Base-by-base conservation (phyloP, 352 stramenopile species). In the Thraustotheca clavata region DNA sequence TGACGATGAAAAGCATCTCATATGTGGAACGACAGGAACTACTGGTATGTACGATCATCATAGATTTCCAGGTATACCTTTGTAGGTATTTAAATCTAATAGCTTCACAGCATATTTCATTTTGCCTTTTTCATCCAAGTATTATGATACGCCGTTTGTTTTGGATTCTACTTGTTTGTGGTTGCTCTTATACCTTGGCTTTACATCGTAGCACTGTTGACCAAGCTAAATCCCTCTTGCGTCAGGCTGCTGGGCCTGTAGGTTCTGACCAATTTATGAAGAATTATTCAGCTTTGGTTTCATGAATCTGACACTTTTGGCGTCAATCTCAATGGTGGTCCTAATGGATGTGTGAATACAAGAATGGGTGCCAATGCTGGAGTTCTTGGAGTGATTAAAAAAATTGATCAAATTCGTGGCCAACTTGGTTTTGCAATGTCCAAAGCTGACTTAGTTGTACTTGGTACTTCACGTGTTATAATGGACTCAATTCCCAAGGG, bases 401-500 rank as follows among this genome's bases (percentile, higher is more conserved):
- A 24, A 11, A 14, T 52, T 31, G 34, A 52, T 18, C 43, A 52
- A 31, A 52, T 52, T 24, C 43, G 34, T 31, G 1, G 2, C 1
- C 43, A 52, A 24, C 31, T 52, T 24, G 24, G 43, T 31, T 24
- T 24, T 18, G 43, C 34, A 24, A 52, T 52, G 7, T 52, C 43
- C 43, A 52, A 52, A 31, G 43, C 43, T 31, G 43, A 52, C n/a
- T 31, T 52, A 24, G 18, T 20, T 7, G 43, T 52, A 31, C 43
- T 52, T 7, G 43, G 43, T 7, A 31, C 43, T 24, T 52, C 43
- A 11, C 9, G 12, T 31, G 43, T 52, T 31, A 52, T 52, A 6
- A 52, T 52, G 43, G 43, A 52, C n/a, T 52, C 43, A 31, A 52
- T 52, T 9, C 43, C 43, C 1, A 52, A 52, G 43, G 43, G 43